phyloP scores from a whole-genome alignment of 176 grass and related monocot genomes.

The Oryza glumipatula region DNA sequence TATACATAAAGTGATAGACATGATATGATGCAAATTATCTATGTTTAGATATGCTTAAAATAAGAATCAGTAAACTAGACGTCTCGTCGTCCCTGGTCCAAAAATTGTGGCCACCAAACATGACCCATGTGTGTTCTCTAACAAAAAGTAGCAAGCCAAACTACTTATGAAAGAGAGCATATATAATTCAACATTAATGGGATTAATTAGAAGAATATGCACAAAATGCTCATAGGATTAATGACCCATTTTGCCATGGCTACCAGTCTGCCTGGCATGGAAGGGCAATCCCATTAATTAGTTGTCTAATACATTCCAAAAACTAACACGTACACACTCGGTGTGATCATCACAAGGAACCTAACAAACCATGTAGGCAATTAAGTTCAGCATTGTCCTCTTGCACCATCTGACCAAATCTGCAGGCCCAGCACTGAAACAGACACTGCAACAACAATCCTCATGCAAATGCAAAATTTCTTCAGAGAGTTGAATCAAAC shows the following conservation, averaged over 20 bases:
- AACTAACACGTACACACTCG: not conserved
- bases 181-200: not conserved
- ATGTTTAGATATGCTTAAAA: not conserved
- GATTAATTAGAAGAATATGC: too few relatives aligned
- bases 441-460: constrained; percentile 45
- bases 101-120: not conserved
- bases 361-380: constrained; percentile 34
- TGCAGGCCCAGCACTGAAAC: not conserved
- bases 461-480: not conserved
- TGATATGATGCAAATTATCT: not conserved
- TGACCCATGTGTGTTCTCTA: not conserved
- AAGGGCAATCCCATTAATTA: not conserved
- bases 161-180: not conserved
- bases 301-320: not conserved
- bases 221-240: not conserved
- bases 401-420: constrained; percentile 1
- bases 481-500: not conserved
- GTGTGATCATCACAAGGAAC: not conserved
- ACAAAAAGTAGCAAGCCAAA: not conserved
- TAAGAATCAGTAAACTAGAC: not conserved
- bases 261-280: not conserved
- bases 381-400: constrained; percentile 33
- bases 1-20: not conserved
- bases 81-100: not conserved
- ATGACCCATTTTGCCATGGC: not conserved